phyloP scores from a whole-genome alignment of 2,329 filamentous ascomycete species.

The Pseudogymnoascus sp. region DNA sequence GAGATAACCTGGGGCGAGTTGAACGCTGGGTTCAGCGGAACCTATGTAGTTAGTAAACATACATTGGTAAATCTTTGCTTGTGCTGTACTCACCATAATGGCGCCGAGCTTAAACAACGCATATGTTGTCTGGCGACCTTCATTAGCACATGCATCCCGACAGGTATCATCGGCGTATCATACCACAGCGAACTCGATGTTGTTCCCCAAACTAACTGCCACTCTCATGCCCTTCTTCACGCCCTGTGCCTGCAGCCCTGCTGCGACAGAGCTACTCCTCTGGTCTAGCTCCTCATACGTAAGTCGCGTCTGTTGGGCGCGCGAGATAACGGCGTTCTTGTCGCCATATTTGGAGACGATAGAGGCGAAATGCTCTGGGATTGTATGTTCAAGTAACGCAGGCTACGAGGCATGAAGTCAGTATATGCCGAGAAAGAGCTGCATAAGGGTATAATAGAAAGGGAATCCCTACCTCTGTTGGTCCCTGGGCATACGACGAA shows the following conservation, averaged over 20 bases:
- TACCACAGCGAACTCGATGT: slow-evolving; percentile 71
- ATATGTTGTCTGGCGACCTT: slow-evolving; percentile 51
- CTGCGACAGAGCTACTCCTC: slow-evolving; percentile 67
- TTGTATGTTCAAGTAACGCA: slow-evolving; percentile 52
- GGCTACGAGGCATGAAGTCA: neutral
- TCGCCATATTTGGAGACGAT: slow-evolving; percentile 59
- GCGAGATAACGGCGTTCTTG: slow-evolving; percentile 47
- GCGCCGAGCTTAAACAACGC: slow-evolving; percentile 92
- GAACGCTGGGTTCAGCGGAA: slow-evolving; percentile 90
- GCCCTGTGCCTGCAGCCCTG: slow-evolving; percentile 59
- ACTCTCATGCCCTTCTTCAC: slow-evolving; percentile 78
- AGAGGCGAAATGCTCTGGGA: slow-evolving; percentile 62
- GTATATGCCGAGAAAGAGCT: slow-evolving; percentile 4
- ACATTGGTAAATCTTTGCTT: neutral
- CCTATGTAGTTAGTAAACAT: slow-evolving; percentile 31
- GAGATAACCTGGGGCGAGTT: slow-evolving; percentile 69
- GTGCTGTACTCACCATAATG: slow-evolving; percentile 51
- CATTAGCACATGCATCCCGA: slow-evolving; percentile 14
- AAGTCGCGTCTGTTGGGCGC: slow-evolving; percentile 45
- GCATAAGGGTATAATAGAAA: neutral
- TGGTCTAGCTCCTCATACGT: slow-evolving; percentile 70
- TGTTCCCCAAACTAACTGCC: slow-evolving; percentile 79
- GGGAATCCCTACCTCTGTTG: neutral
- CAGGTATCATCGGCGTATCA: slow-evolving; percentile 17
- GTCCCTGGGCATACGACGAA: neutral